phyloP scores from a whole-genome alignment of 2,329 filamentous ascomycete species.

The Rutstroemia sp. region DNA sequence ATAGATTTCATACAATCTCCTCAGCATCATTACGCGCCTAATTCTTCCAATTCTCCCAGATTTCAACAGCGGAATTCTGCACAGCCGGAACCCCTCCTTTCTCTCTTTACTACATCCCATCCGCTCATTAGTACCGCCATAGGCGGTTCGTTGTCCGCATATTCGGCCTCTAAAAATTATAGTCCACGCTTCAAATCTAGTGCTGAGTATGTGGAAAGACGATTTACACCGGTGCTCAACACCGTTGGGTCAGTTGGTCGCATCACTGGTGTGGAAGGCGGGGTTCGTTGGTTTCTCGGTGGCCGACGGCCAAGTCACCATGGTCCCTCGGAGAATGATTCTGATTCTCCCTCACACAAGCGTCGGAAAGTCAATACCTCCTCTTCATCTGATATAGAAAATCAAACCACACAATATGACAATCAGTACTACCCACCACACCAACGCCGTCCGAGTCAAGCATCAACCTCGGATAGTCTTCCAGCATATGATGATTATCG shows the following conservation, averaged over 20 bases:
- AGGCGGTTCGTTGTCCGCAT: slow-evolving; percentile 75
- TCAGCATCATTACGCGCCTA: slow-evolving; percentile 28
- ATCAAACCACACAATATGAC: slow-evolving; percentile 16
- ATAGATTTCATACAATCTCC: slow-evolving; percentile 62
- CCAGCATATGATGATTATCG: slow-evolving; percentile 77
- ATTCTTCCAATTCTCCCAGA: slow-evolving; percentile 31
- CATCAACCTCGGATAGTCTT: slow-evolving; percentile 58
- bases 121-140: slow-evolving; percentile 81
- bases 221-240: slow-evolving; percentile 77
- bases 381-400: slow-evolving; percentile 25
- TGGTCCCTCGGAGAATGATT: slow-evolving; percentile 38
- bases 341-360: slow-evolving; percentile 44
- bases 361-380: slow-evolving; percentile 48
- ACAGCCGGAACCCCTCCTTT: slow-evolving; percentile 70
- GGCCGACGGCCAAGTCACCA: slow-evolving; percentile 33
- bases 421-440: slow-evolving; percentile 28
- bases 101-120: slow-evolving; percentile 80
- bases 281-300: slow-evolving; percentile 76
- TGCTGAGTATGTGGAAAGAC: slow-evolving; percentile 85
- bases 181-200: slow-evolving; percentile 84
- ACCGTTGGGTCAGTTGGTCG: slow-evolving; percentile 79
- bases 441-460: slow-evolving; percentile 23
- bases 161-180: slow-evolving; percentile 82
- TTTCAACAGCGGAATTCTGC: slow-evolving; percentile 22
- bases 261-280: slow-evolving; percentile 80